Evolutionary conservation across 1,139 yeast genomes (phyloP).

Genomic region (Blastobotrys ciferrii): DNA sequence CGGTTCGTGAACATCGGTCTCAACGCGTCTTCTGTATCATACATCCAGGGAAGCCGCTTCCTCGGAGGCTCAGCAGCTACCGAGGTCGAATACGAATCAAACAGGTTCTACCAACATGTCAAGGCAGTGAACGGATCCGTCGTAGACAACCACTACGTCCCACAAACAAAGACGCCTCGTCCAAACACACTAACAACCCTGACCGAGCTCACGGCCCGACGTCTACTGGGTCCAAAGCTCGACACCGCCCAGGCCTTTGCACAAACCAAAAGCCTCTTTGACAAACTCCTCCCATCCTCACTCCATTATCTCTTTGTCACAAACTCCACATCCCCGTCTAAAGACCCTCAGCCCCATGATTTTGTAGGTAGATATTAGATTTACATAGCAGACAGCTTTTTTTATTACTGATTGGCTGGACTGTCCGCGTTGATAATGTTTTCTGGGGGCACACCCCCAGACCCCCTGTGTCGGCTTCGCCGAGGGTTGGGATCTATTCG

Average conservation of each 20-base stretch:
- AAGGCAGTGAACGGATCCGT: conserved; percentile 19
- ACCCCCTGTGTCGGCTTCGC: no score
- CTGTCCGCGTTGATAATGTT: no score
- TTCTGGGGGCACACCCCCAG: no score
- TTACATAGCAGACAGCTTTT: no score
- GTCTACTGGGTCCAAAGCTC: not conserved
- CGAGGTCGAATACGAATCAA: conserved; percentile 13
- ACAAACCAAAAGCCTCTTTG: not conserved
- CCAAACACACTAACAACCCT: not conserved
- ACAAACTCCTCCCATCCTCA: not conserved
- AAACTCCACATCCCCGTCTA: no score
- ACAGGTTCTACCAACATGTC: conserved; percentile 18
- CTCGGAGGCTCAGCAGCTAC: conserved; percentile 14
- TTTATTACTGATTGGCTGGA: no score
- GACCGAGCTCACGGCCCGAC: conserved; percentile 3
- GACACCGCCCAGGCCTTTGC: not conserved
- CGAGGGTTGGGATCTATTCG: no score
- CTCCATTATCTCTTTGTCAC: no score
- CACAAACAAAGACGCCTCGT: not conserved
- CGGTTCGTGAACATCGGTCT: conserved; percentile 15
- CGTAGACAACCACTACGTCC: not conserved
- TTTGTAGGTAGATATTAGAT: no score
- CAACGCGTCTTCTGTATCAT: conserved; percentile 18
- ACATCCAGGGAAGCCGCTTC: conserved; percentile 14
- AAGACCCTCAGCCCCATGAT: no score